phyloP scores from a whole-genome alignment of 2,329 filamentous ascomycete genomes.

The Pestalotiopsis sp. region DNA sequence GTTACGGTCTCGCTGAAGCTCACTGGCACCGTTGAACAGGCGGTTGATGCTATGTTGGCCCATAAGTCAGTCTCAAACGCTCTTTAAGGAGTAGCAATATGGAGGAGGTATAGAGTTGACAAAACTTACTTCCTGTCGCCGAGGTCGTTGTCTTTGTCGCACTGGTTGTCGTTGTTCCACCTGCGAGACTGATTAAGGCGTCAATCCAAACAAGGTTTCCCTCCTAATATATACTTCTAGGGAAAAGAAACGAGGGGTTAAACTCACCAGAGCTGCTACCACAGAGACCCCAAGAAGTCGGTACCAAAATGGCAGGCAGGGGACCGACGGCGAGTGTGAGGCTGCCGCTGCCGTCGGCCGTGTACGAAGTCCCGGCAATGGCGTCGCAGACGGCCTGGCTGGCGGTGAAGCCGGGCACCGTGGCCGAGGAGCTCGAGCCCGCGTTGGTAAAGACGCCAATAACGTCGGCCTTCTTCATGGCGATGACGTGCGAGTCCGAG shows the following conservation, averaged over 20 bases:
- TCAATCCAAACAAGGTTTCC: background rate
- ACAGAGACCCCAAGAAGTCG: background rate
- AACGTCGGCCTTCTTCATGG: conserved; percentile 47
- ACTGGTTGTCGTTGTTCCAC: conserved; percentile 1
- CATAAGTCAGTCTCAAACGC: background rate
- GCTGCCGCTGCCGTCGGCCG: conserved; percentile 43
- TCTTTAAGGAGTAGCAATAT: background rate
- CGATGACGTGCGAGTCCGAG: conserved; percentile 43
- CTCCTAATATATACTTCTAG: background rate
- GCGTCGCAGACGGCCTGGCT: conserved; percentile 40
- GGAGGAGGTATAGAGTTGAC: background rate
- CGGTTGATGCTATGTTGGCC: background rate
- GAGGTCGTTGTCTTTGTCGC: conserved; percentile 9
- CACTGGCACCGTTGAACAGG: conserved; percentile 20
- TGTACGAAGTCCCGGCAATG: conserved; percentile 44
- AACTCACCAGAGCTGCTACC: conserved; percentile 1
- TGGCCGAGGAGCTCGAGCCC: conserved; percentile 35
- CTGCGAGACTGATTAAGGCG: conserved; percentile 9
- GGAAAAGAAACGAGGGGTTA: background rate
- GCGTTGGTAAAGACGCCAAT: conserved; percentile 44
- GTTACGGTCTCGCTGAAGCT: conserved; percentile 38
- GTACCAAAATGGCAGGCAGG: background rate
- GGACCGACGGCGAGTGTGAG: conserved; percentile 26
- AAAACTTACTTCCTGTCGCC: conserved; percentile 6
- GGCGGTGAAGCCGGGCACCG: conserved; percentile 39